Conservation (phyloP, 257 asterid genomes). For the Solanum megistacrolobum region DNA sequence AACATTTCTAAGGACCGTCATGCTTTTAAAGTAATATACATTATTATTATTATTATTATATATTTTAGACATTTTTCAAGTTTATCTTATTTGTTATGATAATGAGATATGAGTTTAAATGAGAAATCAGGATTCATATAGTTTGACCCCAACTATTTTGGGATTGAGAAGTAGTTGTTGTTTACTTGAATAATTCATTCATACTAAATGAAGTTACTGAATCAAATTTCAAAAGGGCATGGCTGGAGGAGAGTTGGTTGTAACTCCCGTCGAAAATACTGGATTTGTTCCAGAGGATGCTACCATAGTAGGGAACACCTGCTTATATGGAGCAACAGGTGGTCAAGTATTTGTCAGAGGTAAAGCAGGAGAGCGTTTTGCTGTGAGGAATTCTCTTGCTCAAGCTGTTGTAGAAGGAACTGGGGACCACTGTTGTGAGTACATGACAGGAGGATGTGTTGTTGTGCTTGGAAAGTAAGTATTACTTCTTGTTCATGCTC, state of each 20-base stretch:
- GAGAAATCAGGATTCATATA: neutral
- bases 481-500: neutral
- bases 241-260: conserved; percentile 96
- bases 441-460: conserved; percentile 99
- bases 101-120: neutral
- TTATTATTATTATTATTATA: neutral
- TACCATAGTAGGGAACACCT: conserved; percentile 89
- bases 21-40: neutral
- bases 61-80: neutral
- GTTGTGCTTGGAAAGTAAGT: conserved; percentile 93
- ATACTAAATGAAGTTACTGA: conserved; percentile 6
- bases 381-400: conserved; percentile 93
- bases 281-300: conserved; percentile 93
- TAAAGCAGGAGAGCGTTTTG: conserved; percentile 95
- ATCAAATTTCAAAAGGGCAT: conserved; percentile 51
- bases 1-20: neutral
- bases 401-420: conserved; percentile 98
- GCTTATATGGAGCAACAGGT: conserved; percentile 97
- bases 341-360: conserved; percentile 86
- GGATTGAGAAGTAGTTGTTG: neutral
- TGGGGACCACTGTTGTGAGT: conserved; percentile 95
- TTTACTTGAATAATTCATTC: neutral
- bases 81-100: neutral
- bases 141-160: neutral
- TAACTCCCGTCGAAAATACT: conserved; percentile 60